A percentile compares a stretch with the other conserved stretches of the same genome.
These are phyloP conservation scores for Taiozyma sp. DNA, from an alignment of 1,139 yeast genomes.

Conservation along the genomic window DNA sequence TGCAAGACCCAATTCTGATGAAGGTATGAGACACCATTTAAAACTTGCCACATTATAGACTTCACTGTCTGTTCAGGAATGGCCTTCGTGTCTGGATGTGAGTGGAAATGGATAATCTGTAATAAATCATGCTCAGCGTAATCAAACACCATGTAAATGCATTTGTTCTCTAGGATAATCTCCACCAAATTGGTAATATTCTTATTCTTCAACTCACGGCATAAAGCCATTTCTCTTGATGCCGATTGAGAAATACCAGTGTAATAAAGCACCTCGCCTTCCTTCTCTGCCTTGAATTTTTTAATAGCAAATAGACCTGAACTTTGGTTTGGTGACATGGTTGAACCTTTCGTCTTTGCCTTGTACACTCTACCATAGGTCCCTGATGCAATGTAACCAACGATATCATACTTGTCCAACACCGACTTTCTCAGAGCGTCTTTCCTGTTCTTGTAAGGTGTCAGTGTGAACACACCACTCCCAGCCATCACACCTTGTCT, in stretches of 20 bases:
- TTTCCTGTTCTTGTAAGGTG: conserved; percentile 69
- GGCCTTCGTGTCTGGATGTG: conserved; percentile 79
- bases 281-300: conserved; percentile 91
- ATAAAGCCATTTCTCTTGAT: conserved; percentile 91
- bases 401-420: conserved; percentile 73
- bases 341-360: conserved; percentile 47
- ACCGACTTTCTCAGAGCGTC: conserved; percentile 70
- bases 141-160: conserved; percentile 92
- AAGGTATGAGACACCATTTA: conserved; percentile 85
- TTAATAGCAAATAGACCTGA: conserved; percentile 66
- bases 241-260: conserved; percentile 98
- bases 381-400: conserved; percentile 98
- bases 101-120: conserved; percentile 90
- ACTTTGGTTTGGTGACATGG: conserved; percentile 7
- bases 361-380: conserved; percentile 97
- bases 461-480: conserved; percentile 63
- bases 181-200: conserved; percentile 80
- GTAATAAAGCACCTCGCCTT: conserved; percentile 84
- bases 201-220: conserved; percentile 78
- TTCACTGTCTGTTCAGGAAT: conserved; percentile 77
- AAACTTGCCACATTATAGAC: conserved; percentile 85
- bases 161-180: conserved; percentile 83
- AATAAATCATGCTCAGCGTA: conserved; percentile 93
- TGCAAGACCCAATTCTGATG: conserved; percentile 97
- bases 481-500: conserved; percentile 56